These are phyloP conservation scores for Wallacemonas rigidus DNA, from an alignment of 208 protist species.

Conservation along the genomic window DNA sequence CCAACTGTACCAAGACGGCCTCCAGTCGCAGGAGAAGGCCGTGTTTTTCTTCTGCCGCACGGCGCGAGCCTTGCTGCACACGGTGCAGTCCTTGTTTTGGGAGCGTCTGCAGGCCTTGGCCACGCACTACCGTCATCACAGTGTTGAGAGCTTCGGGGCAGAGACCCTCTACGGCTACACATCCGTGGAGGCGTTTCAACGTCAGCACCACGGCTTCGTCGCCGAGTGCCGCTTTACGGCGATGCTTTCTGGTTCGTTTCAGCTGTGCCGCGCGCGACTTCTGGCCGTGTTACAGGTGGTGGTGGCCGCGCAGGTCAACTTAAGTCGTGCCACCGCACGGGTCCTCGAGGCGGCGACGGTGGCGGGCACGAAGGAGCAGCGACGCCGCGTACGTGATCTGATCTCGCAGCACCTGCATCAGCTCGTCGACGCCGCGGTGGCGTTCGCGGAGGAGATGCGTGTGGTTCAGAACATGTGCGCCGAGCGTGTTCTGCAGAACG, in stretches of 20 bases:
- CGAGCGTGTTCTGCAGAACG: background rate
- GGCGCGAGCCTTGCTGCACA: constrained; percentile 47
- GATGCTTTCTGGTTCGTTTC: constrained; percentile 41
- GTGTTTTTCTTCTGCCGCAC: constrained; percentile 80
- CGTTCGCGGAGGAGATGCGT: constrained; percentile 38
- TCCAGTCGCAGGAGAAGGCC: constrained; percentile 49
- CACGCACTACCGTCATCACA: constrained; percentile 35
- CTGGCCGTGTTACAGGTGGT: constrained; percentile 58
- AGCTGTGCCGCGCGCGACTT: constrained; percentile 39
- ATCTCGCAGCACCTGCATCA: constrained; percentile 39
- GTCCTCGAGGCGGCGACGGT: constrained; percentile 23
- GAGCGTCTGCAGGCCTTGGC: constrained; percentile 38
- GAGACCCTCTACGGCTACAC: constrained; percentile 58
- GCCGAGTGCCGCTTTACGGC: constrained; percentile 66
- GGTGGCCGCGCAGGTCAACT: constrained; percentile 23
- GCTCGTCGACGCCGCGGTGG: constrained; percentile 37
- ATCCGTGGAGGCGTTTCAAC: constrained; percentile 57
- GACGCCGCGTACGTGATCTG: constrained; percentile 47
- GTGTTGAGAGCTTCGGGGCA: constrained; percentile 40
- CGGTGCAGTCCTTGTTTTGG: constrained; percentile 69
- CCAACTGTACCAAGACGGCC: constrained; percentile 54
- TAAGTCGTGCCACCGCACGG: constrained; percentile 26
- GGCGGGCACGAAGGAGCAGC: constrained; percentile 21
- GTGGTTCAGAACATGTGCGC: constrained; percentile 29
- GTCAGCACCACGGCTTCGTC: constrained; percentile 63